Conservation (phyloP, 1,139 yeast genomes). For the Magnusiomyces tetraspermus region DNA sequence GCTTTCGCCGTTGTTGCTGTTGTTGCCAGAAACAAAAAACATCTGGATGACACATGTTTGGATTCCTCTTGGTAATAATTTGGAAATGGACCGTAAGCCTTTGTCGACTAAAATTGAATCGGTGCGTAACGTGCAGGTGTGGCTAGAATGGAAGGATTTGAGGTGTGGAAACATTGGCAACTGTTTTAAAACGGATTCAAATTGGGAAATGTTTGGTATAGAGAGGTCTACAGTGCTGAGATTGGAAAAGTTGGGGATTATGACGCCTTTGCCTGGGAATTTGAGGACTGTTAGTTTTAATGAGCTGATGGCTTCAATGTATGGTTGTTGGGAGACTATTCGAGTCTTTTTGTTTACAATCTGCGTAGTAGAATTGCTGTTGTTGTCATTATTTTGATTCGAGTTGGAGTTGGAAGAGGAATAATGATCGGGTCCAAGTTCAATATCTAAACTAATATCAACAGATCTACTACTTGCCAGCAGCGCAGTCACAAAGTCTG, state of each 20-base stretch:
- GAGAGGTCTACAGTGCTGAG: neutral
- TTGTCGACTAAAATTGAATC: neutral
- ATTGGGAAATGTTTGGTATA: neutral
- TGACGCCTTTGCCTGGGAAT: neutral
- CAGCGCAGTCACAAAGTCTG: neutral
- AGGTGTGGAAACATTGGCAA: neutral
- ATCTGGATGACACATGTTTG: neutral
- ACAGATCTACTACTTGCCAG: neutral
- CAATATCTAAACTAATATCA: neutral
- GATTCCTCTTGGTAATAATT: neutral
- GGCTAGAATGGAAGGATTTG: neutral
- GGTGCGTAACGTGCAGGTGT: neutral
- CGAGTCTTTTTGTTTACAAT: too few relatives aligned
- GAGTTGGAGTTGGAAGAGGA: neutral
- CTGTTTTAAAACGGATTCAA: neutral
- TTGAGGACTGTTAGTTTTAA: neutral
- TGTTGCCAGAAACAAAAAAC: neutral
- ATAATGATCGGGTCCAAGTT: neutral
- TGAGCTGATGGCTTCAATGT: neutral
- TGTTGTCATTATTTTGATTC: too few relatives aligned
- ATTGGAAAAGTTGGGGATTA: neutral
- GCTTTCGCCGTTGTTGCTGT: too few relatives aligned
- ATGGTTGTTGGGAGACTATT: too few relatives aligned
- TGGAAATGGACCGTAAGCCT: neutral
- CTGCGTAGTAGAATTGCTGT: too few relatives aligned